A percentile compares a stretch with the other conserved stretches of the same genome.
These are phyloP conservation scores for Aphanocladium album DNA, from an alignment of 2,329 filamentous ascomycete species.

Conservation along the genomic window DNA sequence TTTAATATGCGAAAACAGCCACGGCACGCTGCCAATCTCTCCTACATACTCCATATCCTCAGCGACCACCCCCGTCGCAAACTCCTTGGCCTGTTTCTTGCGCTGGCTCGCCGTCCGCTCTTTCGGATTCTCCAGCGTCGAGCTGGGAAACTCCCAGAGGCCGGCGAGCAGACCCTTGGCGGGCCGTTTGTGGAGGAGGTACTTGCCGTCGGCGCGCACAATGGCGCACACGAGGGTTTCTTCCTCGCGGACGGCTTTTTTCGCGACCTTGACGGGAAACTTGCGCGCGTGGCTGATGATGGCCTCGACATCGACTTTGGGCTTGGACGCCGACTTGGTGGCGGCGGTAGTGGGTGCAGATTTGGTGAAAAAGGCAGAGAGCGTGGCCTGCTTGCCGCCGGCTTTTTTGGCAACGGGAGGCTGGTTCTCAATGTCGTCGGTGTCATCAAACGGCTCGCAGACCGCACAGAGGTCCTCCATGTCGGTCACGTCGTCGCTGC, in stretches of 20 bases:
- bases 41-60: constrained; percentile 26
- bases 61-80: constrained; percentile 26
- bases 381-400: constrained; percentile 24
- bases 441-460: constrained; percentile 37
- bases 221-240: constrained; percentile 51
- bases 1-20: constrained; percentile 53
- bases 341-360: no score
- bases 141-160: constrained; percentile 53
- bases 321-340: constrained; percentile 5
- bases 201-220: constrained; percentile 37
- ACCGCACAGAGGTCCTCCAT: constrained; percentile 48
- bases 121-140: constrained; percentile 24
- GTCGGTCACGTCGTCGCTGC: constrained; percentile 26
- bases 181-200: constrained; percentile 46
- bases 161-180: constrained; percentile 50
- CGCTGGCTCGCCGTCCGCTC: constrained; percentile 25
- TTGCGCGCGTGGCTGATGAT: constrained; percentile 42
- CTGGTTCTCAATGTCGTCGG: constrained; percentile 7
- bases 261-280: constrained; percentile 47
- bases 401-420: constrained; percentile 12
- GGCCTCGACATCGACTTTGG: constrained; percentile 25
- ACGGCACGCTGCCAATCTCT: constrained; percentile 49
- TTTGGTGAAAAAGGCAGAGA: constrained; percentile 32
- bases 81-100: constrained; percentile 31
- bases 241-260: constrained; percentile 48